A percentile compares a stretch with the other conserved stretches of the same genome.
These are phyloP conservation scores for Uronychia binucleata DNA, from an alignment of 73 alveolate genomes.

Conservation along the genomic window DNA sequence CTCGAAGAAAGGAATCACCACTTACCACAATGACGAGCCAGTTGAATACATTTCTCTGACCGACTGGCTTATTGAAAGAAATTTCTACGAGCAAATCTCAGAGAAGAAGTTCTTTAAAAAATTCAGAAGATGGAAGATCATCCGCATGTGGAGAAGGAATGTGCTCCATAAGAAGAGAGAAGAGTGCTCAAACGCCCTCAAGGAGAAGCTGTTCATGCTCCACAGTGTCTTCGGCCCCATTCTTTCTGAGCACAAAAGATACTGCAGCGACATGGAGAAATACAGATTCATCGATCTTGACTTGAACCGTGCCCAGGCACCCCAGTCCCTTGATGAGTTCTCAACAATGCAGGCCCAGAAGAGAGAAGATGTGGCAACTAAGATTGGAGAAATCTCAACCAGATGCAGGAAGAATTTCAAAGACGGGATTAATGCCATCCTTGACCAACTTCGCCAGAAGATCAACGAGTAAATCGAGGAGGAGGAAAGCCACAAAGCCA, in stretches of 20 bases:
- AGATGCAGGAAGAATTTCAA: constrained; percentile 72
- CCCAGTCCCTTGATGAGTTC: constrained; percentile 63
- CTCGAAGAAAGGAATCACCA: constrained; percentile 82
- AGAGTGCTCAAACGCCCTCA: constrained; percentile 57
- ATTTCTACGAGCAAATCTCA: constrained; percentile 64
- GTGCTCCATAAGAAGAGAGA: constrained; percentile 75
- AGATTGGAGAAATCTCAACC: constrained; percentile 58
- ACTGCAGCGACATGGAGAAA: constrained; percentile 76
- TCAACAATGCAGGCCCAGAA: constrained; percentile 45
- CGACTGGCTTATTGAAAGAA: constrained; percentile 81
- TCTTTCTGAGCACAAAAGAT: constrained; percentile 56
- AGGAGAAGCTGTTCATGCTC: constrained; percentile 74
- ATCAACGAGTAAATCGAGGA: constrained; percentile 68
- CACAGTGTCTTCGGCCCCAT: constrained; percentile 71
- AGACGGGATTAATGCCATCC: constrained; percentile 67
- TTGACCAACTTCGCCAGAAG: constrained; percentile 68
- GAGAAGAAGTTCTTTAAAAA: constrained; percentile 73
- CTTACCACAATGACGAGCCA: constrained; percentile 83
- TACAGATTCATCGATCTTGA: constrained; percentile 65
- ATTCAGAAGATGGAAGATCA: constrained; percentile 84
- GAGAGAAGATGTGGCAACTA: constrained; percentile 62
- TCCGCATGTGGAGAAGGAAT: constrained; percentile 84
- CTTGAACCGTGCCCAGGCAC: constrained; percentile 43
- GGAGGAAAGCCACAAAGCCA: constrained; percentile 52
- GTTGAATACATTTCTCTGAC: constrained; percentile 79